These are phyloP conservation scores for Candida andamanensis DNA, from an alignment of 805 yeast species.

Conservation along the genomic window DNA sequence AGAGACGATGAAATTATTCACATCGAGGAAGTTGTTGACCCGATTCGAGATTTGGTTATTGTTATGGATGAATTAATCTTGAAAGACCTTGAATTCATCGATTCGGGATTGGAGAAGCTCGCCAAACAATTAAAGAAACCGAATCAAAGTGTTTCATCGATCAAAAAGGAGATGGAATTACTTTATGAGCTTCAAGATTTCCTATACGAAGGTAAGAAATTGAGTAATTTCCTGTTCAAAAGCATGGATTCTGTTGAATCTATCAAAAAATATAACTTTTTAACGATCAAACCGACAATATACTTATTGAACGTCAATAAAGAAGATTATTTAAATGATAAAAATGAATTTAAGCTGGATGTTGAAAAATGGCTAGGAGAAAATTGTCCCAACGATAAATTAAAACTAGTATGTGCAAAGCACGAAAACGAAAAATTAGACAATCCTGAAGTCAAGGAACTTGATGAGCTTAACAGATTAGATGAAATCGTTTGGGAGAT, in stretches of 20 bases:
- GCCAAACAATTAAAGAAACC: slow-evolving; percentile 26
- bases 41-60: slow-evolving; percentile 57
- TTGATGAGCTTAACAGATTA: slow-evolving; percentile 43
- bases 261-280: slow-evolving; percentile 64
- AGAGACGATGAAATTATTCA: slow-evolving; percentile 62
- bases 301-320: slow-evolving; percentile 70
- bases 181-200: slow-evolving; percentile 28
- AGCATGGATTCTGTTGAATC: slow-evolving; percentile 55
- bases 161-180: slow-evolving; percentile 24
- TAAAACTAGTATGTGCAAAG: slow-evolving; percentile 41
- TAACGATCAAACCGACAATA: slow-evolving; percentile 88
- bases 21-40: slow-evolving; percentile 53
- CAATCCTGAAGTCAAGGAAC: slow-evolving; percentile 13
- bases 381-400: slow-evolving; percentile 54
- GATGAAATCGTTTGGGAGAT: slow-evolving; percentile 61
- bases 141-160: slow-evolving; percentile 17
- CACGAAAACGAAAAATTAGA: slow-evolving; percentile 39
- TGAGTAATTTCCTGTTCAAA: slow-evolving; percentile 57
- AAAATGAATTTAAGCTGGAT: slow-evolving; percentile 45
- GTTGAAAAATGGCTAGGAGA: slow-evolving; percentile 63
- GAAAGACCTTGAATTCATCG: slow-evolving; percentile 60
- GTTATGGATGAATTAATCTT: slow-evolving; percentile 59
- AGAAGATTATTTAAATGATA: slow-evolving; percentile 53
- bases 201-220: slow-evolving; percentile 50
- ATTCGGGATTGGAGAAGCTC: slow-evolving; percentile 37